Evolutionary conservation across 371 early-diverging fungal species (phyloP).

Genomic region (Circinella minor): DNA sequence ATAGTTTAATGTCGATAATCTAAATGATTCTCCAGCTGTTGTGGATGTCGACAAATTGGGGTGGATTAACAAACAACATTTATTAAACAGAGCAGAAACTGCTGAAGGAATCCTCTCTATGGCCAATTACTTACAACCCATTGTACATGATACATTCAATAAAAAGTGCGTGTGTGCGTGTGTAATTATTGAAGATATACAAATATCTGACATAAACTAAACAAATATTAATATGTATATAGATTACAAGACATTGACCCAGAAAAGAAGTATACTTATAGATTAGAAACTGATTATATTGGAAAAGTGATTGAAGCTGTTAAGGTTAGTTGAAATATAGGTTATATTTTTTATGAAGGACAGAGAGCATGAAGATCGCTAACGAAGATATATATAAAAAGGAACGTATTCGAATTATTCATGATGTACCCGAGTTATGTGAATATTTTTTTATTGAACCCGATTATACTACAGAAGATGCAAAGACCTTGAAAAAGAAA

Average conservation of each 20-base stretch:
- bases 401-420: constrained; percentile 63
- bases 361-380: not conserved
- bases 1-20: constrained; percentile 71
- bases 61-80: constrained; percentile 86
- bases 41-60: constrained; percentile 82
- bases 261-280: constrained; percentile 4
- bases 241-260: constrained; percentile 5
- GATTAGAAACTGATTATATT: constrained; percentile 4
- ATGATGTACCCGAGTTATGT: constrained; percentile 62
- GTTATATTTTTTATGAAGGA: not conserved
- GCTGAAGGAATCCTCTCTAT: constrained; percentile 42
- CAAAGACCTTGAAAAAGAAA: constrained; percentile 48
- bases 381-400: constrained; percentile 10
- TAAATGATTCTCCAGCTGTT: constrained; percentile 79
- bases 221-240: not conserved
- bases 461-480: constrained; percentile 53
- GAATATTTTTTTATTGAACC: constrained; percentile 65
- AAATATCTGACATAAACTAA: not conserved
- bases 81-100: constrained; percentile 59
- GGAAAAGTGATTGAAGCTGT: constrained; percentile 24
- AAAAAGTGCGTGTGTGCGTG: constrained; percentile 33
- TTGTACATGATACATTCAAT: constrained; percentile 29
- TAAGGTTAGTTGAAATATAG: constrained; percentile 30
- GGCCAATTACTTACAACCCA: constrained; percentile 39
- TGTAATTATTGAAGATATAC: not conserved